Conservation (phyloP, 768 basidiomycete genomes). For the Tulasnella sp. region DNA sequence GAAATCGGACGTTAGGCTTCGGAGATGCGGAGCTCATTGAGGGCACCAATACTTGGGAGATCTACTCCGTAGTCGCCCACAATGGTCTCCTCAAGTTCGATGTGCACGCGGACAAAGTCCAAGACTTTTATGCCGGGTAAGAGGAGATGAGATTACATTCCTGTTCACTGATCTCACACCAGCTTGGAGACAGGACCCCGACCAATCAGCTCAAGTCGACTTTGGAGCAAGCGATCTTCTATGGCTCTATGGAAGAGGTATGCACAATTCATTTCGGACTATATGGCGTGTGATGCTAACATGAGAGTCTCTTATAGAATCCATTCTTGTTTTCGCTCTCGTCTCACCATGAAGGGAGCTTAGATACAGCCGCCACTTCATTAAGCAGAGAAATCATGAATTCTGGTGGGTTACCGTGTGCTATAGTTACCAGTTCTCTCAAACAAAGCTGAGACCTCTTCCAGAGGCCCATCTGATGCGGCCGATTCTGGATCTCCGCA, state of each 20-base stretch:
- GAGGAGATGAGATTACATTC: too few species aligned
- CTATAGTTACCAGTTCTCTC: not conserved
- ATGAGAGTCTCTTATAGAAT: conserved; percentile 10
- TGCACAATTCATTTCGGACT: not conserved
- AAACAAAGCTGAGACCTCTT: not conserved
- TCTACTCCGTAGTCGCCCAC: not conserved
- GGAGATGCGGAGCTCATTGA: not conserved
- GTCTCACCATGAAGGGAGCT: not conserved
- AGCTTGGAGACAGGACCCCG: conserved; percentile 16
- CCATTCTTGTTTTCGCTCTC: conserved; percentile 17
- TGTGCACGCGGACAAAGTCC: conserved; percentile 7
- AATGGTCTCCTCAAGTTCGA: conserved; percentile 12
- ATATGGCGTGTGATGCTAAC: not conserved
- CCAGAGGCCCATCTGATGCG: conserved; percentile 1
- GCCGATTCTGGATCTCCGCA: conserved; percentile 2
- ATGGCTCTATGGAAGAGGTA: conserved; percentile 15
- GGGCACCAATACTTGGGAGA: not conserved
- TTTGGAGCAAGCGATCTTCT: conserved; percentile 18
- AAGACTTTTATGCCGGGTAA: conserved; percentile 15
- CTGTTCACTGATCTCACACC: too few species aligned
- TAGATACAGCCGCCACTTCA: conserved; percentile 11
- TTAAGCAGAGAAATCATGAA: conserved; percentile 15
- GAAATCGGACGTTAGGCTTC: conserved; percentile 14
- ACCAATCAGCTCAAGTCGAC: conserved; percentile 16
- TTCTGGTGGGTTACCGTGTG: conserved; percentile 5